phyloP scores from a whole-genome alignment of 352 stramenopile species.

The Globisporangium nodosum region DNA sequence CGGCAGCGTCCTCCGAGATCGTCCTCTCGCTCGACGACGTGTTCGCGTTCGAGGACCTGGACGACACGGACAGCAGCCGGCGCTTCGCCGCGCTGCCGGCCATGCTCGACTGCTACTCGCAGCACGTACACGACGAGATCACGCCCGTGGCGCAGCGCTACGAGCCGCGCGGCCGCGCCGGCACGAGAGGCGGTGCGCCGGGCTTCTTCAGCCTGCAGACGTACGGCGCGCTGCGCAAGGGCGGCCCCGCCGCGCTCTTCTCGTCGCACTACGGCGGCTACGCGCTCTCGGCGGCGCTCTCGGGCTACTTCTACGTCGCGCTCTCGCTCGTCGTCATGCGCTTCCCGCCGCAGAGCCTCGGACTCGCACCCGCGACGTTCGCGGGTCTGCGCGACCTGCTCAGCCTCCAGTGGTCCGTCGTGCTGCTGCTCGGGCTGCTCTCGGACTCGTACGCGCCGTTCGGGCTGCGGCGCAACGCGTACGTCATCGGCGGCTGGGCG shows the following conservation, averaged over 20 bases:
- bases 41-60: background rate
- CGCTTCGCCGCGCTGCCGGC: background rate
- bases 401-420: conserved; percentile 25
- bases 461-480: conserved; percentile 7
- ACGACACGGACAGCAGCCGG: background rate
- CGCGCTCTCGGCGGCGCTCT: conserved; percentile 7
- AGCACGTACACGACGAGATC: background rate
- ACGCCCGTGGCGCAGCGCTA: conserved; percentile 11
- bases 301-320: conserved; percentile 12
- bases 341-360: conserved; percentile 8
- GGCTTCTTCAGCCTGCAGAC: conserved; percentile 65
- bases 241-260: conserved; percentile 7
- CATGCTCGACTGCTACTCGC: conserved; percentile 5
- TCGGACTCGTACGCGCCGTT: conserved; percentile 26
- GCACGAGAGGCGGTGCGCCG: conserved; percentile 14
- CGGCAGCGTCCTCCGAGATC: conserved; percentile 2
- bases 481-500: conserved; percentile 31
- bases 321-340: conserved; percentile 13
- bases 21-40: conserved; percentile 9
- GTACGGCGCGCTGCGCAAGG: conserved; percentile 47
- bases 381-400: conserved; percentile 18
- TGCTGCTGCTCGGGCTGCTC: conserved; percentile 25
- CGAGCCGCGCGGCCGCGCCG: conserved; percentile 23
- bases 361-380: background rate
- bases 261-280: conserved; percentile 11